Conservation (phyloP, 1,284 basidiomycete genomes). For the Pyrrhoderma noxium region DNA sequence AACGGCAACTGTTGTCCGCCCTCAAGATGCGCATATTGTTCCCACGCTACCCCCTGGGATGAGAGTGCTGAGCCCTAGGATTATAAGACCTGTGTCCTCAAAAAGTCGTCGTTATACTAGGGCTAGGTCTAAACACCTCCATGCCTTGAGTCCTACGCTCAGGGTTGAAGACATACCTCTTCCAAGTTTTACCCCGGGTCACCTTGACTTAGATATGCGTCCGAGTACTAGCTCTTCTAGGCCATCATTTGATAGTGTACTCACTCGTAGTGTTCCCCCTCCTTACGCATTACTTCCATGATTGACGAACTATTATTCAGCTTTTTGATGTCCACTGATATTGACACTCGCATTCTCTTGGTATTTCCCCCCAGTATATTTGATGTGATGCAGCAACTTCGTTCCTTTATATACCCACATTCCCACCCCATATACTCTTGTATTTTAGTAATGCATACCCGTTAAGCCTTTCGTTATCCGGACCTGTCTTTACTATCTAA, state of each 20-base stretch:
- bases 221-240: neutral
- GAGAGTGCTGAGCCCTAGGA: neutral
- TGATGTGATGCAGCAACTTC: too few relatives aligned
- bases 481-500: too few relatives aligned
- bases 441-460: too few relatives aligned
- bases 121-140: neutral
- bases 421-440: too few relatives aligned
- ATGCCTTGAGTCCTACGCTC: neutral
- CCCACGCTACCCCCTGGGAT: neutral
- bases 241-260: slow-evolving; percentile 8
- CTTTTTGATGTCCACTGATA: neutral
- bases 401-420: too few relatives aligned
- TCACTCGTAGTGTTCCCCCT: slow-evolving; percentile 9
- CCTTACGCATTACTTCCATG: slow-evolving; percentile 8
- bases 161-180: neutral
- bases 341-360: too few relatives aligned
- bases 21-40: slow-evolving; percentile 7
- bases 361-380: too few relatives aligned
- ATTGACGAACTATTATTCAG: neutral
- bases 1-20: slow-evolving; percentile 10
- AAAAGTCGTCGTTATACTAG: neutral
- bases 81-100: neutral
- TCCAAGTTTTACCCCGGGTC: neutral
- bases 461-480: too few relatives aligned
- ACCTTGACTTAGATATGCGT: neutral